These are phyloP conservation scores for Spiraea crenata DNA, from an alignment of 331 rosid species.

Conservation along the genomic window DNA sequence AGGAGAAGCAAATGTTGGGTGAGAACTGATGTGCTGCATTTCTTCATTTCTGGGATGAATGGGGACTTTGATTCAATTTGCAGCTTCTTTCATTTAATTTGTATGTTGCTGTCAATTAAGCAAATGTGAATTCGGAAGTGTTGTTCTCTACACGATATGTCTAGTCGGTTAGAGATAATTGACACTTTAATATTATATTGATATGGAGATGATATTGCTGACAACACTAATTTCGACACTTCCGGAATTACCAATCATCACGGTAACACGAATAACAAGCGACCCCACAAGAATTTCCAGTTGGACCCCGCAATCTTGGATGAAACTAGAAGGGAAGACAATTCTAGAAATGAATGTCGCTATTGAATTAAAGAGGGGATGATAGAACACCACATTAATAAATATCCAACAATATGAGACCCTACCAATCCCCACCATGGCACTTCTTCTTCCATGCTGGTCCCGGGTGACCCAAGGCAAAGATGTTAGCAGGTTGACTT, in stretches of 20 bases:
- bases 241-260: too few species aligned
- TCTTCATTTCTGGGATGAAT: constrained; percentile 31
- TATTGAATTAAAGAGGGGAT: not conserved
- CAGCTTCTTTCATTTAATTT: constrained; percentile 11
- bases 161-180: too few species aligned
- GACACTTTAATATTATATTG: too few species aligned
- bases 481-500: not conserved
- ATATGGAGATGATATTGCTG: too few species aligned
- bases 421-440: constrained; percentile 3
- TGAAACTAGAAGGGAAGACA: not conserved
- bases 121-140: not conserved
- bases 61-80: not conserved
- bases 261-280: too few species aligned
- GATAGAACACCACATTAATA: not conserved
- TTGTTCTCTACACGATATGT: too few species aligned
- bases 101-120: not conserved
- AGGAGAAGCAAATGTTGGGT: constrained; percentile 29
- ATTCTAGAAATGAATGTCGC: constrained; percentile 4
- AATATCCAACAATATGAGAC: not conserved
- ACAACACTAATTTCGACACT: too few species aligned
- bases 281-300: not conserved
- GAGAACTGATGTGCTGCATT: constrained; percentile 6
- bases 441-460: not conserved
- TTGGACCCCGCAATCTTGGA: not conserved
- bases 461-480: not conserved